Evolutionary conservation across 2,329 filamentous ascomycete genomes (phyloP).

Genomic region (Nothophaeocryptopus gaeumannii): DNA sequence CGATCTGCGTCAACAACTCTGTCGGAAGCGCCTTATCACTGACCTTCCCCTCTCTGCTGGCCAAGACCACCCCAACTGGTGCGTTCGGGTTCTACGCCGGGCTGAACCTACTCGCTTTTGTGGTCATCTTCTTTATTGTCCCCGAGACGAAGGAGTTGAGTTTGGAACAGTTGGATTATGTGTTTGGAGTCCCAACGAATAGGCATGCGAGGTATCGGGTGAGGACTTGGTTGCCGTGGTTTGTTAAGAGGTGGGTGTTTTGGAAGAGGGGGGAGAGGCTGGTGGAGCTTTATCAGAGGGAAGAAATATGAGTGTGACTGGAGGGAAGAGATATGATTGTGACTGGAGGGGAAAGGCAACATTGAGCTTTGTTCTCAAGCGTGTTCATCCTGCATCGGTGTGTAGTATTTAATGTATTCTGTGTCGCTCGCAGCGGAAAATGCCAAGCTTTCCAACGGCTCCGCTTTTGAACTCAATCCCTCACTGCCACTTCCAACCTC

Average conservation of each 20-base stretch:
- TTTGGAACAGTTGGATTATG: constrained; percentile 48
- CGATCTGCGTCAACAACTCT: constrained; percentile 38
- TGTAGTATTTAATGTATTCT: too few relatives aligned
- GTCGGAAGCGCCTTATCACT: constrained; percentile 51
- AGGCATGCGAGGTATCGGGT: constrained; percentile 12
- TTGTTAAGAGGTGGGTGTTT: constrained; percentile 6
- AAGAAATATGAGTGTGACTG: neutral
- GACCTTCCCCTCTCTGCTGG: constrained; percentile 49
- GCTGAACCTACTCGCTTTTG: constrained; percentile 59
- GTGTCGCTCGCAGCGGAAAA: too few relatives aligned
- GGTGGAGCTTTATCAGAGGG: constrained; percentile 7
- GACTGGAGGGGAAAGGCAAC: too few relatives aligned
- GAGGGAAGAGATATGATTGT: too few relatives aligned
- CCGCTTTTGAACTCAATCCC: too few relatives aligned
- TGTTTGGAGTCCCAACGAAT: constrained; percentile 36
- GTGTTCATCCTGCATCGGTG: too few relatives aligned
- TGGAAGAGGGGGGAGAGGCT: constrained; percentile 3
- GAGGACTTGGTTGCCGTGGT: constrained; percentile 9
- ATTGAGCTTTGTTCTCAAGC: too few relatives aligned
- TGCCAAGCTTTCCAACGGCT: too few relatives aligned
- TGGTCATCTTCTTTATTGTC: constrained; percentile 62
- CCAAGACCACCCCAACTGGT: constrained; percentile 49
- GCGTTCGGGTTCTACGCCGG: constrained; percentile 61
- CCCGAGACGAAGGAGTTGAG: constrained; percentile 47
- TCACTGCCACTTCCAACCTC: too few relatives aligned